Conservation (phyloP, 257 asterid genomes). For the Solanum phureja region DNA sequence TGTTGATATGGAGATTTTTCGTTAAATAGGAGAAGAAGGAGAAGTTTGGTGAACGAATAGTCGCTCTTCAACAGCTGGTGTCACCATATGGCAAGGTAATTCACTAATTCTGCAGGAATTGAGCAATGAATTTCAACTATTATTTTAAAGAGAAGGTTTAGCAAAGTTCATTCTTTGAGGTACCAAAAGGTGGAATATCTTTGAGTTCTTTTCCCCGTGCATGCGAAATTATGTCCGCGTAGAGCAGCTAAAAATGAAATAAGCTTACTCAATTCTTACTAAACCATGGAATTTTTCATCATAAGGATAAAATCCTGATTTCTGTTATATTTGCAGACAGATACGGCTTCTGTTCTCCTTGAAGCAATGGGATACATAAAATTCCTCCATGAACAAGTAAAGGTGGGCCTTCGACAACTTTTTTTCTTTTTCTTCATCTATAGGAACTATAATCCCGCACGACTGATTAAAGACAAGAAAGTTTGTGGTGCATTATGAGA, state of each 20-base stretch:
- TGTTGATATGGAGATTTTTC: not conserved
- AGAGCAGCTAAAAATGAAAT: not conserved
- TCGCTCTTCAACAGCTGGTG: slow-evolving; percentile 88
- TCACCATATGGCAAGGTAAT: slow-evolving; percentile 92
- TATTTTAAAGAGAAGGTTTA: not conserved
- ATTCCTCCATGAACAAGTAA: slow-evolving; percentile 89
- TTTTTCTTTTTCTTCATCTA: not conserved
- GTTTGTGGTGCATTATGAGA: not conserved
- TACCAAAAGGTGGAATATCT: not conserved
- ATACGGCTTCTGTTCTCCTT: slow-evolving; percentile 82
- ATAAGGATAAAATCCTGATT: not conserved
- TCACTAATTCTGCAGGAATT: not conserved
- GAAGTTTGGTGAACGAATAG: slow-evolving; percentile 66
- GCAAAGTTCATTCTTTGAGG: not conserved
- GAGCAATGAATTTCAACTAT: not conserved
- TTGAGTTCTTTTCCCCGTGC: not conserved
- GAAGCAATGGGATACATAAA: slow-evolving; percentile 85
- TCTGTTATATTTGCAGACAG: slow-evolving; percentile 42
- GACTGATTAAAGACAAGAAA: not conserved
- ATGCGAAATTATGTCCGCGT: not conserved
- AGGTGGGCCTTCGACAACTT: slow-evolving; percentile 26
- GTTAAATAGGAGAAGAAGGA: slow-evolving; percentile 70
- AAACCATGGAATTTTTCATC: not conserved
- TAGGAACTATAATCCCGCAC: not conserved
- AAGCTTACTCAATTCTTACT: not conserved